phyloP scores from a whole-genome alignment of 306 rosid species.

The Pueraria montana region DNA sequence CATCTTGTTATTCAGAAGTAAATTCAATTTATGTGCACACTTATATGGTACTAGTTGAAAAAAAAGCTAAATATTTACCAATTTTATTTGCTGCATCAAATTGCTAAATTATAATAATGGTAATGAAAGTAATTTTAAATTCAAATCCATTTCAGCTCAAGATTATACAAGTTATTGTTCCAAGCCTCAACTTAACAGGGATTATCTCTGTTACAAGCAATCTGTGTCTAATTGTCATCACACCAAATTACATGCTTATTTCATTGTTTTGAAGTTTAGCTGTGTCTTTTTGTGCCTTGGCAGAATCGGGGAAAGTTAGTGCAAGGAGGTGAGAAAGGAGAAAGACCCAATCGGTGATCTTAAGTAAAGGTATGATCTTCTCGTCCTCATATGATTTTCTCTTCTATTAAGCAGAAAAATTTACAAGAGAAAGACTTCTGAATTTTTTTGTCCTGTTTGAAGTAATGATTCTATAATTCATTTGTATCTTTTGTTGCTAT shows the following conservation, averaged over 20 bases:
- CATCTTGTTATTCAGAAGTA: neutral
- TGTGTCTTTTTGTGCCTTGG: neutral
- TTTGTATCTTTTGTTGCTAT: too few species aligned
- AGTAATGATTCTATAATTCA: too few species aligned
- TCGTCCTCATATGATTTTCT: too few species aligned
- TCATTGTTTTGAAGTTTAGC: neutral
- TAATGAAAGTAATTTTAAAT: neutral
- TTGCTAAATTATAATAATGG: neutral
- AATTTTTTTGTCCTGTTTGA: too few species aligned
- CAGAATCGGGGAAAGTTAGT: neutral
- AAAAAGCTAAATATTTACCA: neutral
- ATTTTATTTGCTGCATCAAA: neutral
- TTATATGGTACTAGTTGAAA: neutral
- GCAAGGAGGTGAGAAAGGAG: neutral
- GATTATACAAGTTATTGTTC: neutral
- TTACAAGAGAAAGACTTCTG: too few species aligned
- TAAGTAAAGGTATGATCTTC: too few species aligned
- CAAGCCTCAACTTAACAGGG: neutral
- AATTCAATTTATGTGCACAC: neutral
- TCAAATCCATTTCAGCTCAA: neutral
- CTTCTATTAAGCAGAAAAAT: too few species aligned
- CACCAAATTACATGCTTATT: constrained; percentile 3
- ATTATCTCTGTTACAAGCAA: neutral
- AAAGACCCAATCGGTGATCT: neutral
- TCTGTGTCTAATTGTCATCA: neutral